phyloP scores from a whole-genome alignment of 345 rosid species.

The Cardamine chenopodiifolia region DNA sequence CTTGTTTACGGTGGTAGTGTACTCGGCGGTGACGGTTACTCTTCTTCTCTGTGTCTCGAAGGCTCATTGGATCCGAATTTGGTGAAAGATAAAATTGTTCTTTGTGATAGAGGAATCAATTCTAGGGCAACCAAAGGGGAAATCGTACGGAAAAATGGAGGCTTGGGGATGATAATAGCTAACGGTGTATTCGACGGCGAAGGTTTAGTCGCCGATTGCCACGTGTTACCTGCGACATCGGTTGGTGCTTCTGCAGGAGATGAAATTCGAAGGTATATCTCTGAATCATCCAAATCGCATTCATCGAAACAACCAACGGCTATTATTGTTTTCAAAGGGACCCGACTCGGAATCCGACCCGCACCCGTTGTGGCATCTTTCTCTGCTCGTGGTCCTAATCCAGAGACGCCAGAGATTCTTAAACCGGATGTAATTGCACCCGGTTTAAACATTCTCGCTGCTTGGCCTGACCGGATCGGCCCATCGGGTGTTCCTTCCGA shows the following conservation, averaged over 20 bases:
- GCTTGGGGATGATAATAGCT: constrained; percentile 87
- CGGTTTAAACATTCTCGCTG: constrained; percentile 88
- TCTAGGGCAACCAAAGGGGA: constrained; percentile 83
- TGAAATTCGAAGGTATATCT: constrained; percentile 66
- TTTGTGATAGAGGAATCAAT: constrained; percentile 91
- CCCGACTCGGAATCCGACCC: constrained; percentile 62
- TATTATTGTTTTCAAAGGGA: constrained; percentile 80
- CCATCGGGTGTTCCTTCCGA: constrained; percentile 75
- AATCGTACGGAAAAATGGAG: constrained; percentile 80
- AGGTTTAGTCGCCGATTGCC: constrained; percentile 91
- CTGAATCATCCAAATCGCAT: constrained; percentile 41
- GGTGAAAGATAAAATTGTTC: constrained; percentile 71
- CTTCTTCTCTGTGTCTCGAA: constrained; percentile 78
- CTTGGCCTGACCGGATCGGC: constrained; percentile 86
- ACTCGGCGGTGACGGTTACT: constrained; percentile 69
- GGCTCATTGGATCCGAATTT: constrained; percentile 67
- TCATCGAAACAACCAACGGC: constrained; percentile 60
- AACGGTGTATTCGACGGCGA: constrained; percentile 90
- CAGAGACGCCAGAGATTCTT: constrained; percentile 72
- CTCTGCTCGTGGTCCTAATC: constrained; percentile 87
- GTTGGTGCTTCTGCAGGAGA: constrained; percentile 76
- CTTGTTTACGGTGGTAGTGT: constrained; percentile 69
- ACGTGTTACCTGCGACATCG: constrained; percentile 76
- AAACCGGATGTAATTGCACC: constrained; percentile 94
- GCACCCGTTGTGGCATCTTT: constrained; percentile 93